Base-by-base conservation (phyloP, 2,329 filamentous ascomycete species). In the Tolypocladium endophyticum region DNA sequence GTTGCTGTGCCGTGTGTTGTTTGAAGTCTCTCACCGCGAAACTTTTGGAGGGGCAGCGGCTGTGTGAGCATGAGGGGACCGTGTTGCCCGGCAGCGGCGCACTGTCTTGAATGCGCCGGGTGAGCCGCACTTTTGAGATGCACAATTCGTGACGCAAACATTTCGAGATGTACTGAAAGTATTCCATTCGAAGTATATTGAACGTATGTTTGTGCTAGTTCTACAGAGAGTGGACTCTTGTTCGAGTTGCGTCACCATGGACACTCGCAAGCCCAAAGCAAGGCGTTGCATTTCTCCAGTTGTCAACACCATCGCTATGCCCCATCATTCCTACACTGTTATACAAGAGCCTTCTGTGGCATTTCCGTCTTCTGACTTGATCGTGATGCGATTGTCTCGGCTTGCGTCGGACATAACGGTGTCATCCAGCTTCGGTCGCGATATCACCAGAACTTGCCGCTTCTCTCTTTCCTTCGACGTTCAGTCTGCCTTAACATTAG, bases 401-500 rank as follows among this genome's bases (percentile, higher is more conserved):
- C 20, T 33, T 33, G 20, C 30, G 33, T 36, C 30, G 50, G 1
- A 11, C 3, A 20, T 16, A 14, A 23, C 4, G 30, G 30, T 36
- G 11, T 36, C 35, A 36, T 50, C 30, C 14, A 23, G 30, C 18
- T n/a, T 18, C n/a, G 20, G 3, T 16, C 20, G 55, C 28, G 62
- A 56, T 58, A 65, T 61, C 55, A 66, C 62, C 63, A 66, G 16
- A 67, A 53, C 33, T 56, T 59, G 2, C 63, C 60, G 18, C 45
- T 36, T 11, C 20, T 64, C 23, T 66, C 66, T 45, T 68, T 66
- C 36, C 58, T 65, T 23, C 66, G 61, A 43, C 59, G 41, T 55
- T 66, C 63, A 12, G 63, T 65, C 66, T 67, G 18, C 9, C 5
- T 16, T 28, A 5, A 4, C 2, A 30, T 54, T 20, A 54, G 50